These are phyloP conservation scores for Inonotus obliquus DNA, from an alignment of 1,284 basidiomycete species.

Conservation along the genomic window DNA sequence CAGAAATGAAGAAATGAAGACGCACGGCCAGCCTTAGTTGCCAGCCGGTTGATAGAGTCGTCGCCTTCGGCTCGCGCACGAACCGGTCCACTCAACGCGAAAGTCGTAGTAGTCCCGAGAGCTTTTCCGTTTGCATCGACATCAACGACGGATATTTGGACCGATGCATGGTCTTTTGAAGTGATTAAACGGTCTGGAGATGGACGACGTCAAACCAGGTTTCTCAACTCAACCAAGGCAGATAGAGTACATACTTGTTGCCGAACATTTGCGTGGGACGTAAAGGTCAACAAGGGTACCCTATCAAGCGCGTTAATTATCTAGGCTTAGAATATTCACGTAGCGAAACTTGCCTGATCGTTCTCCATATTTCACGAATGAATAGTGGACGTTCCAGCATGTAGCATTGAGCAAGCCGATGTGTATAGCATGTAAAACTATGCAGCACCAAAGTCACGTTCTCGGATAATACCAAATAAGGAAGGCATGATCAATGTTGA, in stretches of 20 bases:
- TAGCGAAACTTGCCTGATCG: slow-evolving; percentile 54
- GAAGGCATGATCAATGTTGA: background rate
- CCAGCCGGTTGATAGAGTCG: slow-evolving; percentile 95
- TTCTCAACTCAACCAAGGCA: background rate
- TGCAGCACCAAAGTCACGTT: slow-evolving; percentile 3
- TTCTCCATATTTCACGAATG: slow-evolving; percentile 58
- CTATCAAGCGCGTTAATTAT: slow-evolving; percentile 37
- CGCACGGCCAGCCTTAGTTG: slow-evolving; percentile 93
- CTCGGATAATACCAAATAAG: background rate
- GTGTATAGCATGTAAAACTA: background rate
- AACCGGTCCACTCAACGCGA: slow-evolving; percentile 93
- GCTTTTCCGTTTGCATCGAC: slow-evolving; percentile 93
- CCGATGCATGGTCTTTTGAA: slow-evolving; percentile 98
- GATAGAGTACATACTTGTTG: slow-evolving; percentile 69
- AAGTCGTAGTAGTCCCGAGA: slow-evolving; percentile 83
- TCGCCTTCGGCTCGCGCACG: slow-evolving; percentile 95
- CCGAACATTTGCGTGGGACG: slow-evolving; percentile 98
- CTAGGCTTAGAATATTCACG: slow-evolving; percentile 3
- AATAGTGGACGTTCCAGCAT: background rate
- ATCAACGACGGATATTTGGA: slow-evolving; percentile 93
- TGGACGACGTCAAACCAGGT: slow-evolving; percentile 11
- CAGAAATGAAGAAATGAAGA: slow-evolving; percentile 25
- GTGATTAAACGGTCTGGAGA: slow-evolving; percentile 87
- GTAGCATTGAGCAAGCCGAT: too few species aligned
- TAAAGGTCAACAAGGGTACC: slow-evolving; percentile 99